A percentile compares a stretch with the other conserved stretches of the same genome.
These are phyloP conservation scores for Hypoxylon crocopeplum DNA, from an alignment of 495 filamentous ascomycete species.

Conservation along the genomic window DNA sequence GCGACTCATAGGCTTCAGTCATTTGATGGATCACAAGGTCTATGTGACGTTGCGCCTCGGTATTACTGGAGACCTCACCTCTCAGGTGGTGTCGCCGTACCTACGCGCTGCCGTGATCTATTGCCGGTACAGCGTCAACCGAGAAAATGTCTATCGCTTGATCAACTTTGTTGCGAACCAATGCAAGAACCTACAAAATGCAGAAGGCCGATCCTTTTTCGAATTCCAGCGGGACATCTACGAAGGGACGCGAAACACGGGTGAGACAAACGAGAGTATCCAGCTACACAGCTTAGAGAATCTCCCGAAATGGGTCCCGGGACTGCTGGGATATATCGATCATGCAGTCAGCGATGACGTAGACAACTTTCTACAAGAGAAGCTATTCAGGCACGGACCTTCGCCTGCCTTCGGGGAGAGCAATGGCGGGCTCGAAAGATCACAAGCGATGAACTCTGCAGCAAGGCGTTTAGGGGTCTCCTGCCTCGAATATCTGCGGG, in stretches of 20 bases:
- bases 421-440: slow-evolving; percentile 30
- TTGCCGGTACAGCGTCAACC: slow-evolving; percentile 40
- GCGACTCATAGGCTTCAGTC: slow-evolving; percentile 47
- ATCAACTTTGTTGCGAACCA: slow-evolving; percentile 46
- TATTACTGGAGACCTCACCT: slow-evolving; percentile 45
- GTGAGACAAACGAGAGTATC: slow-evolving; percentile 38
- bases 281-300: slow-evolving; percentile 50
- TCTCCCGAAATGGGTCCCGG: slow-evolving; percentile 70
- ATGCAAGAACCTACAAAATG: slow-evolving; percentile 47
- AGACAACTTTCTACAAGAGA: slow-evolving; percentile 61
- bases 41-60: slow-evolving; percentile 40
- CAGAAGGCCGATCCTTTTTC: slow-evolving; percentile 51
- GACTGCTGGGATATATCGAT: slow-evolving; percentile 69
- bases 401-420: slow-evolving; percentile 38
- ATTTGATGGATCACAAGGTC: slow-evolving; percentile 44
- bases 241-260: slow-evolving; percentile 37
- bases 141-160: slow-evolving; percentile 38
- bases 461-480: slow-evolving; percentile 50
- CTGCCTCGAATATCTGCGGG: slow-evolving; percentile 56
- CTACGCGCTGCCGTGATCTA: slow-evolving; percentile 46
- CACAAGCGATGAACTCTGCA: slow-evolving; percentile 38
- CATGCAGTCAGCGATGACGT: slow-evolving; percentile 59
- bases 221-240: slow-evolving; percentile 49
- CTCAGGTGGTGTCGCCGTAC: slow-evolving; percentile 44
- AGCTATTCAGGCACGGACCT: slow-evolving; percentile 58